Conservation (phyloP, 345 rosid genomes). For the Syzygium jambos region DNA sequence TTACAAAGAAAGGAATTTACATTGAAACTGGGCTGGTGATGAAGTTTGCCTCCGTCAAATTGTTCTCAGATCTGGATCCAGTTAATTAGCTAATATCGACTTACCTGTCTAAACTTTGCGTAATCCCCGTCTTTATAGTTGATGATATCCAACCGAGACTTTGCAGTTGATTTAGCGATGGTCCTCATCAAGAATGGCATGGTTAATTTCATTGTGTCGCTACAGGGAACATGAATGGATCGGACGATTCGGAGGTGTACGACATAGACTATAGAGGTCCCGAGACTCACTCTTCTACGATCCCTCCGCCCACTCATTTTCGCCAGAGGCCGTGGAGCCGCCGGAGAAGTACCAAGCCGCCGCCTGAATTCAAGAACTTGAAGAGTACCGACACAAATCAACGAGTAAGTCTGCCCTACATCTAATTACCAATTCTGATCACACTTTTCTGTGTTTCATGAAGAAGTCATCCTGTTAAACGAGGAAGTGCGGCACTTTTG, state of each 20-base stretch:
- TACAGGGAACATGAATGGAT: background rate
- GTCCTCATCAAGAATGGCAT: background rate
- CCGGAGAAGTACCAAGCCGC: background rate
- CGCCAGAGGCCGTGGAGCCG: background rate
- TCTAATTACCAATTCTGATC: background rate
- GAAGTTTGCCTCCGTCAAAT: background rate
- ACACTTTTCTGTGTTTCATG: background rate
- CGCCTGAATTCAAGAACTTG: background rate
- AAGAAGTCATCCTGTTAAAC: background rate
- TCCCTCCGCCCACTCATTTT: slow-evolving; percentile 5
- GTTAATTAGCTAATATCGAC: background rate
- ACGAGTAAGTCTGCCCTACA: background rate
- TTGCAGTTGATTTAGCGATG: background rate
- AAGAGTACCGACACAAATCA: background rate
- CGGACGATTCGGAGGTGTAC: background rate
- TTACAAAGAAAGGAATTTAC: background rate
- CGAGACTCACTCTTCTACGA: slow-evolving; percentile 15
- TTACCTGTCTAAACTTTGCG: background rate
- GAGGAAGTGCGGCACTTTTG: background rate
- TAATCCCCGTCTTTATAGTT: background rate
- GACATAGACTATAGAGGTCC: slow-evolving; percentile 23
- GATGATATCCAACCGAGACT: background rate
- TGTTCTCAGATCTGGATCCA: background rate
- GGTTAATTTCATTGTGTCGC: background rate
- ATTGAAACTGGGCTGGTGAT: background rate